phyloP scores from a whole-genome alignment of 371 early-diverging fungal genomes.

The Capillidium rhysosporum region DNA sequence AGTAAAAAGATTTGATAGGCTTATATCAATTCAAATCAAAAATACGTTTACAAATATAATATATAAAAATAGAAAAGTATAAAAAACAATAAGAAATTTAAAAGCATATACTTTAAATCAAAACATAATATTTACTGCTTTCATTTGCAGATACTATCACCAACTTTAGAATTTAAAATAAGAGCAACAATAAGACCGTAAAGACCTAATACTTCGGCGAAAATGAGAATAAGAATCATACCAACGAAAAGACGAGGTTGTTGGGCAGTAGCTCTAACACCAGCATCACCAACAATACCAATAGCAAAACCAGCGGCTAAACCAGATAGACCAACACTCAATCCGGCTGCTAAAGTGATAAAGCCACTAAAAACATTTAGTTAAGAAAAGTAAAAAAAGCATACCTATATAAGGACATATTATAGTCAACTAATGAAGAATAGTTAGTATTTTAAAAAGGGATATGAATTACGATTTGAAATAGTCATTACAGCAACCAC shows the following conservation, averaged over 20 bases:
- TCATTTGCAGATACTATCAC: not conserved
- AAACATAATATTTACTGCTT: too few relatives aligned
- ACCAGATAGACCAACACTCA: slow-evolving; percentile 68
- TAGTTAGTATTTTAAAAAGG: not conserved
- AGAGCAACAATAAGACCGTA: slow-evolving; percentile 77
- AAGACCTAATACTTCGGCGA: slow-evolving; percentile 82
- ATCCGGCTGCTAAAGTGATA: slow-evolving; percentile 66
- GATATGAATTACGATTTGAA: slow-evolving; percentile 34
- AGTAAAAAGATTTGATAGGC: too few relatives aligned
- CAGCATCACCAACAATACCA: slow-evolving; percentile 78
- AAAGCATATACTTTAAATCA: too few relatives aligned
- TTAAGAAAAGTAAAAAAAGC: not conserved
- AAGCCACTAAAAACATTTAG: slow-evolving; percentile 28
- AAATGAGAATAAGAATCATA: slow-evolving; percentile 78
- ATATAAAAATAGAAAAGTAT: too few relatives aligned
- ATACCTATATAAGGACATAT: slow-evolving; percentile 34
- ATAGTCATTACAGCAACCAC: slow-evolving; percentile 69
- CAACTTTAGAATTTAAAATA: slow-evolving; percentile 54
- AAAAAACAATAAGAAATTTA: too few relatives aligned
- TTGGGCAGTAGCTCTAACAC: slow-evolving; percentile 64
- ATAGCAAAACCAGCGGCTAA: slow-evolving; percentile 84
- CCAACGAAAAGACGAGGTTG: slow-evolving; percentile 62
- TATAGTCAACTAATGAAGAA: slow-evolving; percentile 13
- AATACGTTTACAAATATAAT: too few relatives aligned
- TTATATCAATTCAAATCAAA: too few relatives aligned